phyloP scores from a whole-genome alignment of 208 protist species.

The Leishmania guyanensis region DNA sequence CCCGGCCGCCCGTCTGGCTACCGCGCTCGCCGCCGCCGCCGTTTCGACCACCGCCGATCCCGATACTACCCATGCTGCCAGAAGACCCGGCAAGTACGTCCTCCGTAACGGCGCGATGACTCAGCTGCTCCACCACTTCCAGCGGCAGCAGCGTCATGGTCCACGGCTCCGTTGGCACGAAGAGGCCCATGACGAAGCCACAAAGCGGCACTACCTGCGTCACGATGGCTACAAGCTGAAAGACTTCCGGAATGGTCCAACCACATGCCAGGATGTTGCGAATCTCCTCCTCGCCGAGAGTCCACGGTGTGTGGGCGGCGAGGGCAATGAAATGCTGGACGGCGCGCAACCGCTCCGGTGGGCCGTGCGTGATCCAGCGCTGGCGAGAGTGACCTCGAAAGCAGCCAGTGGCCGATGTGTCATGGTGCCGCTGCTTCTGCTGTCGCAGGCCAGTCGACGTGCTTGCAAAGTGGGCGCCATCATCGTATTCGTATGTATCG shows the following conservation, averaged over 20 bases:
- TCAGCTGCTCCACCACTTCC: constrained; percentile 32
- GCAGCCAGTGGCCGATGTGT: neutral
- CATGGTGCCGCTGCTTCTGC: neutral
- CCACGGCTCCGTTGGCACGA: constrained; percentile 75
- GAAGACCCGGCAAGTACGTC: neutral
- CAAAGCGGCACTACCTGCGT: constrained; percentile 72
- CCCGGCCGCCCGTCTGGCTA: neutral
- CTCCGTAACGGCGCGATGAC: constrained; percentile 29
- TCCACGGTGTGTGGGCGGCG: constrained; percentile 82
- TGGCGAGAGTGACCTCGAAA: constrained; percentile 17
- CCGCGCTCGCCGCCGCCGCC: neutral
- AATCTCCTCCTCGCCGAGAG: constrained; percentile 49
- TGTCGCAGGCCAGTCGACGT: neutral
- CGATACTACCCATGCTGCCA: constrained; percentile 6
- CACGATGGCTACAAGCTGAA: constrained; percentile 72
- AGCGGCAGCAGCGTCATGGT: constrained; percentile 58
- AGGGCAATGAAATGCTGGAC: constrained; percentile 76
- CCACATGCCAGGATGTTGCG: constrained; percentile 44
- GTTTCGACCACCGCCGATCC: neutral
- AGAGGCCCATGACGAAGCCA: constrained; percentile 79
- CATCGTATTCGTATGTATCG: constrained; percentile 2
- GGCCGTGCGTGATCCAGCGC: constrained; percentile 66
- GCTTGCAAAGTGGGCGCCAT: neutral
- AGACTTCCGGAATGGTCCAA: constrained; percentile 82
- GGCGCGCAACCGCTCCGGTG: constrained; percentile 53